A percentile compares a stretch with the other conserved stretches of the same genome.
Evolutionary conservation across 768 basidiomycete genomes (phyloP).

Genomic region (Wakefieldia striispora): DNA sequence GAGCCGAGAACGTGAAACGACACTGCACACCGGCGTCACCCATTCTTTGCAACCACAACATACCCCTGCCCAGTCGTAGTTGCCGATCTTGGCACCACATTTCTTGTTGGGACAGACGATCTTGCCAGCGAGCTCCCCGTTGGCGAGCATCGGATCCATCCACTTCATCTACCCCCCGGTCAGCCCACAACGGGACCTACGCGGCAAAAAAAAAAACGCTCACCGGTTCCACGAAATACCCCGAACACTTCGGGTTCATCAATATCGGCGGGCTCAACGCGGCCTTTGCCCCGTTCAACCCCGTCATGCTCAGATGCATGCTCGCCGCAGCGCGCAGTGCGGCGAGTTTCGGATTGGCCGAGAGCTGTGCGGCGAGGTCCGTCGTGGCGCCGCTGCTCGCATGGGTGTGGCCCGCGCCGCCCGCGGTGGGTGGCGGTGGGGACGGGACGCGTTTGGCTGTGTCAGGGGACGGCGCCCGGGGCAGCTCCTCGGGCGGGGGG

Average conservation of each 20-base stretch:
- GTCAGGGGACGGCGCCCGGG: background rate
- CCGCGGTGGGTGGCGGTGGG: background rate
- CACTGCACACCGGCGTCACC: slow-evolving; percentile 72
- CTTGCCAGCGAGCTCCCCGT: slow-evolving; percentile 83
- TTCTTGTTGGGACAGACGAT: slow-evolving; percentile 90
- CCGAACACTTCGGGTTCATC: slow-evolving; percentile 82
- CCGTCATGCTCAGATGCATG: slow-evolving; percentile 25
- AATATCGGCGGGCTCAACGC: slow-evolving; percentile 60
- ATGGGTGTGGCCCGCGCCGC: too few relatives aligned
- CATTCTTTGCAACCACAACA: slow-evolving; percentile 89
- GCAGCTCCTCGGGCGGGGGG: background rate
- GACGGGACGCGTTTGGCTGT: slow-evolving; percentile 4
- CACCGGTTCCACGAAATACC: slow-evolving; percentile 96
- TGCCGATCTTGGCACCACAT: slow-evolving; percentile 89
- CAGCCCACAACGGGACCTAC: too few relatives aligned
- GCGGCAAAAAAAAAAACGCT: background rate
- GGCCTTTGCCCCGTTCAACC: slow-evolving; percentile 18
- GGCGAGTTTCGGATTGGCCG: slow-evolving; percentile 46
- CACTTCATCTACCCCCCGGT: slow-evolving; percentile 70
- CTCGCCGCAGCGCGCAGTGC: slow-evolving; percentile 38
- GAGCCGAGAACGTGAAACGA: slow-evolving; percentile 21
- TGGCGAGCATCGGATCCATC: slow-evolving; percentile 84
- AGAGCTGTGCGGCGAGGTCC: slow-evolving; percentile 45
- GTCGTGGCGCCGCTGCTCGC: background rate
- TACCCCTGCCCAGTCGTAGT: slow-evolving; percentile 96